These are phyloP conservation scores for Eimeria sp. DNA, from an alignment of 169 alveolate genomes.

Conservation along the genomic window DNA sequence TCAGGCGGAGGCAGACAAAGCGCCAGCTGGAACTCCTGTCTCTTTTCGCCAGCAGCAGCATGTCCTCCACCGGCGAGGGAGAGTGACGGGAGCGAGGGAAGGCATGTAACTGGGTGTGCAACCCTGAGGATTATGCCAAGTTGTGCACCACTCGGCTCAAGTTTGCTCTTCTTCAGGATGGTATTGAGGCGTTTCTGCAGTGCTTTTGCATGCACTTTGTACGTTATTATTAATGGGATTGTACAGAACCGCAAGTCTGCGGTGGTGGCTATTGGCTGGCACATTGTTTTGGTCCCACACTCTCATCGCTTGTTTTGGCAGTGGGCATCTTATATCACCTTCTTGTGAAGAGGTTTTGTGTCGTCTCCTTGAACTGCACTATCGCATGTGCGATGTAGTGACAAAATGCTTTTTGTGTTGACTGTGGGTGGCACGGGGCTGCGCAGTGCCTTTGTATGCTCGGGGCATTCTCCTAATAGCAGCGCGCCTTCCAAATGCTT, in stretches of 20 bases:
- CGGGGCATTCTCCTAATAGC: neutral
- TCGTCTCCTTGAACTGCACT: slow-evolving; percentile 1
- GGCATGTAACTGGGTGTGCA: slow-evolving; percentile 38
- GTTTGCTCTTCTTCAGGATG: neutral
- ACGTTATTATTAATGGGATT: slow-evolving; percentile 17
- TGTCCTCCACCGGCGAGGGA: slow-evolving; percentile 18
- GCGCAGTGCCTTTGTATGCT: slow-evolving; percentile 5
- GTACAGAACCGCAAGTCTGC: slow-evolving; percentile 65
- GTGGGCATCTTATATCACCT: slow-evolving; percentile 10
- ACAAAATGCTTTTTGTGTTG: slow-evolving; percentile 19
- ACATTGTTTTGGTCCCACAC: slow-evolving; percentile 22
- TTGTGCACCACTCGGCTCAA: neutral
- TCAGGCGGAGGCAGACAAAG: slow-evolving; percentile 34
- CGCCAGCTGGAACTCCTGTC: neutral
- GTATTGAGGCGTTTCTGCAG: neutral
- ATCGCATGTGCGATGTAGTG: slow-evolving; percentile 54
- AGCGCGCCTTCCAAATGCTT: slow-evolving; percentile 12
- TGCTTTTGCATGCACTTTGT: neutral
- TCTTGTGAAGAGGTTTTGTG: neutral
- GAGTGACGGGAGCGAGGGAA: slow-evolving; percentile 65
- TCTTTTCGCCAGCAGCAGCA: slow-evolving; percentile 23
- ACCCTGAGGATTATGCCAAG: neutral
- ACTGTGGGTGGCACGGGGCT: slow-evolving; percentile 46
- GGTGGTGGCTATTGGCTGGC: slow-evolving; percentile 49
- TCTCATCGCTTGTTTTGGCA: slow-evolving; percentile 44